Evolutionary conservation across 768 basidiomycete genomes (phyloP).

Genomic region (Scleroderma bovista): DNA sequence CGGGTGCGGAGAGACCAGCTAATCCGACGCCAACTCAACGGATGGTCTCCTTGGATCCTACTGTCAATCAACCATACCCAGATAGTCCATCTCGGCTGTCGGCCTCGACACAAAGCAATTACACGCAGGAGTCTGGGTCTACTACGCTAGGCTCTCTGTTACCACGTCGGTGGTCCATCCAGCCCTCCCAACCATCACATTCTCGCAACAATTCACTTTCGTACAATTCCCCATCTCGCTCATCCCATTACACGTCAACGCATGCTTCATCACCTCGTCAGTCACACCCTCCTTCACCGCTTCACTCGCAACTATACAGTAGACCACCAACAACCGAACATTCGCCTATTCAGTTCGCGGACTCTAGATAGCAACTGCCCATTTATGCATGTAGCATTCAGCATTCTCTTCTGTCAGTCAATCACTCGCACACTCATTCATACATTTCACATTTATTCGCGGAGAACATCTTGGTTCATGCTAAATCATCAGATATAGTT

Average conservation of each 20-base stretch:
- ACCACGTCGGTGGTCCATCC: slow-evolving; percentile 29
- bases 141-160: slow-evolving; percentile 31
- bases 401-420: no score
- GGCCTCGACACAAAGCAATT: slow-evolving; percentile 20
- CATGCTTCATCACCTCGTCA: slow-evolving; percentile 26
- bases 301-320: slow-evolving; percentile 23
- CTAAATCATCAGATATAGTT: no score
- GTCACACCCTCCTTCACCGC: slow-evolving; percentile 28
- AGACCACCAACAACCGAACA: slow-evolving; percentile 29
- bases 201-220: slow-evolving; percentile 28
- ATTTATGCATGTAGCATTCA: no score
- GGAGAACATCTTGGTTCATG: no score
- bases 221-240: slow-evolving; percentile 21
- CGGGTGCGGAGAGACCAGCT: slow-evolving; percentile 31
- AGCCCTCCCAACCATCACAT: slow-evolving; percentile 23
- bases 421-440: no score
- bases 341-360: no score
- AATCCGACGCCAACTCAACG: slow-evolving; percentile 55
- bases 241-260: slow-evolving; percentile 8
- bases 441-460: no score
- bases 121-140: slow-evolving; percentile 31
- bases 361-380: no score
- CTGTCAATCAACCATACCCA: slow-evolving; percentile 40
- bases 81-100: slow-evolving; percentile 26
- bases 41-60: slow-evolving; percentile 35